Base-by-base conservation (phyloP, 1,284 basidiomycete species). In the Ganoderma meredithae region DNA sequence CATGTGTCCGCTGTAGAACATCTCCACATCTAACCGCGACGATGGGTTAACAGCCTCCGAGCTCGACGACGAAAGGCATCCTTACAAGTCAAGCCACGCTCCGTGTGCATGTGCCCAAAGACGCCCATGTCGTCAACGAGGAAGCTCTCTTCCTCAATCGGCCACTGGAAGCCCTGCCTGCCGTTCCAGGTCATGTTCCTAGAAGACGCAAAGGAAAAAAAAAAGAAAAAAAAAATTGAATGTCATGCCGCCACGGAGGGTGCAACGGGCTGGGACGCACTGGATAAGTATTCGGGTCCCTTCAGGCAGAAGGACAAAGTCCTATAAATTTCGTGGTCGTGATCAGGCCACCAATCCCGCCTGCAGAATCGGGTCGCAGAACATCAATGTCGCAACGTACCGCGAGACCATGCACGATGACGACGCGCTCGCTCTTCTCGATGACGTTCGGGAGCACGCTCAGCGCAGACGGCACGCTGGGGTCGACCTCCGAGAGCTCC, bases 241-340 rank as follows among this genome's bases (percentile, higher is more conserved):
- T 25, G 55, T 31, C 53, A 60, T 41, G 10, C 25, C 15, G 17
- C 31, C 6, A 31, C 27, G 27, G 17, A 33, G 8, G 47, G 15
- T 4, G 25, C 33, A 33, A 33, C 6, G 17, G 31, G 8, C 19
- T 13, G 12, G 9, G 47, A 78, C 82, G 58, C 67, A 86, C 85
- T 88, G 86, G 65, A 88, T 87, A 15, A 86, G 86, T 66, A 87
- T 88, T 19, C 86, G 80, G 15, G 85, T 87, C 15, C 86, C 87
- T 74, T 88, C 86, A 3, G 86, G 83, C 13, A 88, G 79, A 27
- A 88, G 82, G 66, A 87, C 85, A 71, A 84, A 85, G 71, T 87
- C 86, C 47, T 49, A 5, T 22, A 10, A 49, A 0, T 3, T 5
- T 9, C 0, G 22, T 25, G 27, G 3, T 3, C 0, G 7, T 22